Conservation (phyloP, 2,329 filamentous ascomycete genomes). For the Xylariaceae sp. region DNA sequence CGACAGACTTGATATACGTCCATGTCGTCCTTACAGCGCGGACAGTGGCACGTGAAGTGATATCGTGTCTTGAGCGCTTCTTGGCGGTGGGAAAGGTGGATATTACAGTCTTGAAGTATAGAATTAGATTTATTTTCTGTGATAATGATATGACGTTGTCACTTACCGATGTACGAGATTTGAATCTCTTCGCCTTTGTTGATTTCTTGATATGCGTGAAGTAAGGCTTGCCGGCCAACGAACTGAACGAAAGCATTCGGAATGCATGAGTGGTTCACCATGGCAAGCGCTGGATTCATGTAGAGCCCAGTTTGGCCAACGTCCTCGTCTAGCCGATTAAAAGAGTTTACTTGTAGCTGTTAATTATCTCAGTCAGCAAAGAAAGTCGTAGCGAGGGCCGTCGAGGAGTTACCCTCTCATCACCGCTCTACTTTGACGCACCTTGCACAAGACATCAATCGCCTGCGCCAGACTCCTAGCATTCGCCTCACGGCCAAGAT, state of each 20-base stretch:
- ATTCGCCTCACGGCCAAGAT: slow-evolving; percentile 48
- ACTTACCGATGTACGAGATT: slow-evolving; percentile 66
- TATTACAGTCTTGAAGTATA: slow-evolving; percentile 52
- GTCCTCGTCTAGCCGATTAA: slow-evolving; percentile 62
- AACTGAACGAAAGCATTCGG: slow-evolving; percentile 67
- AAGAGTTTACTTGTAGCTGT: slow-evolving; percentile 68
- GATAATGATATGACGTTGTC: not conserved
- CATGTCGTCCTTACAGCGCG: slow-evolving; percentile 57
- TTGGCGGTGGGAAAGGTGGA: slow-evolving; percentile 51
- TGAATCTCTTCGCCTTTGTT: slow-evolving; percentile 61
- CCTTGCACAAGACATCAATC: slow-evolving; percentile 61
- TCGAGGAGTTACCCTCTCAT: too few species aligned
- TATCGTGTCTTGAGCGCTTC: slow-evolving; percentile 54
- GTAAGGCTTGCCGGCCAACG: slow-evolving; percentile 55
- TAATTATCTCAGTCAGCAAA: not conserved
- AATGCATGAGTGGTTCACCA: slow-evolving; percentile 68
- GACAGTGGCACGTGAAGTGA: slow-evolving; percentile 60
- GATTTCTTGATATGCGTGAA: slow-evolving; percentile 59
- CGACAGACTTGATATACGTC: slow-evolving; percentile 61
- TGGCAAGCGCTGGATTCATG: slow-evolving; percentile 61
- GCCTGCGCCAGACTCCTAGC: slow-evolving; percentile 49
- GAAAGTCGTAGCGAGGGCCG: too few species aligned
- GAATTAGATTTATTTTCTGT: not conserved
- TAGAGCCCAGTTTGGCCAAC: slow-evolving; percentile 61
- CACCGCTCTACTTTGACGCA: slow-evolving; percentile 37